Percentiles rank a stretch among this genome's conserved stretches.
Evolutionary conservation across 352 stramenopile species (phyloP).

Genomic region (Phytophthora palmivora): DNA sequence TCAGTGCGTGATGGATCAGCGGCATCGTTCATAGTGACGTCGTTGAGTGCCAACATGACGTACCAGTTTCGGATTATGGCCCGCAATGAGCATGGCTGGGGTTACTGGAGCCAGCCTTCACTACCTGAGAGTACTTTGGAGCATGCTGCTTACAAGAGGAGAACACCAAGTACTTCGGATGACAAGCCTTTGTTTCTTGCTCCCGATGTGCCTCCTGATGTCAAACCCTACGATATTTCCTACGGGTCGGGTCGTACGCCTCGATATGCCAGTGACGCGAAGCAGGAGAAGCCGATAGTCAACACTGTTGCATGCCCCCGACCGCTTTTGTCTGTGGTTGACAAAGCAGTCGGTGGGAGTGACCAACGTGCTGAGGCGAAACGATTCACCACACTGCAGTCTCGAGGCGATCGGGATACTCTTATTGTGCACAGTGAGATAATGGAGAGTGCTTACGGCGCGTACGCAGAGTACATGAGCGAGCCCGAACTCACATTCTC

Average conservation of each 20-base stretch:
- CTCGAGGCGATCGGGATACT: conserved; percentile 53
- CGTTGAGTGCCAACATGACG: conserved; percentile 72
- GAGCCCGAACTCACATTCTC: conserved; percentile 81
- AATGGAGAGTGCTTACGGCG: conserved; percentile 77
- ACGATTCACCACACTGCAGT: conserved; percentile 44
- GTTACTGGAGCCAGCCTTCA: conserved; percentile 77
- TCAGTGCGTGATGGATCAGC: conserved; percentile 31
- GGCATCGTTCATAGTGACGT: conserved; percentile 50
- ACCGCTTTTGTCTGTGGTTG: conserved; percentile 26
- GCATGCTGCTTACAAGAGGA: conserved; percentile 26
- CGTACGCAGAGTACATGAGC: conserved; percentile 55
- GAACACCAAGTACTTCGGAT: background rate
- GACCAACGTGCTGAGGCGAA: conserved; percentile 28
- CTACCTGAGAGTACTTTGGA: conserved; percentile 55
- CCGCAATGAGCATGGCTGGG: conserved; percentile 69
- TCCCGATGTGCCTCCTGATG: conserved; percentile 45
- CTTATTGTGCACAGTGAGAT: conserved; percentile 67
- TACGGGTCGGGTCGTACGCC: conserved; percentile 73
- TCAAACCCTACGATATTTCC: conserved; percentile 59
- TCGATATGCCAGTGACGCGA: conserved; percentile 45
- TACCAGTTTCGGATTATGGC: conserved; percentile 90
- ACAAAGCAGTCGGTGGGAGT: conserved; percentile 5
- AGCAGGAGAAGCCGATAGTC: conserved; percentile 40
- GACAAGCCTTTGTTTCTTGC: conserved; percentile 40
- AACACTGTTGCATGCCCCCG: conserved; percentile 53